A percentile compares a stretch with the other conserved stretches of the same genome.
These are phyloP conservation scores for Mucor sp. DNA, from an alignment of 371 early-diverging fungal genomes.

Conservation along the genomic window DNA sequence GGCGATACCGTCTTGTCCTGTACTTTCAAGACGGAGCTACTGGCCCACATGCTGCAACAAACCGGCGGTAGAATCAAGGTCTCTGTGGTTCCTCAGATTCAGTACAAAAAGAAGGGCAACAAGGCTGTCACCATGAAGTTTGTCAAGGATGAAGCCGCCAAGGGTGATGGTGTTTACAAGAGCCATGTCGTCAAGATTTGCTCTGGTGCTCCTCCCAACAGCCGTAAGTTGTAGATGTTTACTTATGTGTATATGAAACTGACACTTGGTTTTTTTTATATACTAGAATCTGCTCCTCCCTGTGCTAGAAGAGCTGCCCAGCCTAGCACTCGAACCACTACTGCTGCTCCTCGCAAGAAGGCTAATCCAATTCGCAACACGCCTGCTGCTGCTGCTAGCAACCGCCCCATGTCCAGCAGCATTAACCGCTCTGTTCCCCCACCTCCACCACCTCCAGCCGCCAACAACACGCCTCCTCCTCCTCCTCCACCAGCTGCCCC, in stretches of 20 bases:
- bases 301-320: constrained; percentile 53
- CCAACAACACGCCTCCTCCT: constrained; percentile 39
- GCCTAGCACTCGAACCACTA: constrained; percentile 25
- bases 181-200: constrained; percentile 75
- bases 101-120: constrained; percentile 77
- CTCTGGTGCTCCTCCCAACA: constrained; percentile 71
- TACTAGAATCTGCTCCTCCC: constrained; percentile 60
- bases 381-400: constrained; percentile 1
- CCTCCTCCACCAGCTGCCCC: constrained; percentile 64
- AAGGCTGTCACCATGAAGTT: constrained; percentile 79
- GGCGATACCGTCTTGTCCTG: constrained; percentile 45
- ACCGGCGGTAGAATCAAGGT: constrained; percentile 53
- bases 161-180: constrained; percentile 67
- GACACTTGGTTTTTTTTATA: not conserved
- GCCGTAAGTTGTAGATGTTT: constrained; percentile 33
- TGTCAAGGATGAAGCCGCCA: constrained; percentile 70
- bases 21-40: constrained; percentile 83
- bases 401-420: constrained; percentile 17
- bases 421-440: constrained; percentile 17
- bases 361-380: not conserved
- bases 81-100: constrained; percentile 58
- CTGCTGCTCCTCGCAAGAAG: constrained; percentile 59
- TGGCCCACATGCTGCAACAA: constrained; percentile 58
- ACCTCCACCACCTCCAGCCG: constrained; percentile 13
- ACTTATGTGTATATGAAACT: not conserved